Evolutionary conservation across 2,329 filamentous ascomycete species (phyloP), one percentile per base, ranked within the genome.

Genomic region (Huntiella bhutanensis): DNA sequence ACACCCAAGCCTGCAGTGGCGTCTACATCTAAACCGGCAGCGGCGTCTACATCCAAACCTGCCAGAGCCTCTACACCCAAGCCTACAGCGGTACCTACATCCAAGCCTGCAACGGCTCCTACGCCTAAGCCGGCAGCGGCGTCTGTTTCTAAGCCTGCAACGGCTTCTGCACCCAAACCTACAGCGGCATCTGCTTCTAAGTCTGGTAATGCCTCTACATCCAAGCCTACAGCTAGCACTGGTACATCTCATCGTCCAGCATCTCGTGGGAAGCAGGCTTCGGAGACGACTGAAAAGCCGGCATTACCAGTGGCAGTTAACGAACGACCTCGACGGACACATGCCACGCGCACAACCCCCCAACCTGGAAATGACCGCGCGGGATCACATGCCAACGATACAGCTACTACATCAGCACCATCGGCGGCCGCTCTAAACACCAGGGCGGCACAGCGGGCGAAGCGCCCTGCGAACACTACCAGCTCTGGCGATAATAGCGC

Each of bases 381-480:
- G 8, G 8, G 6, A 28, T 28, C 22, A 38, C 11, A 35, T 12
- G 33, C 7, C 35, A 19, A 16, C 35, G 10, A n/a, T 41, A 28
- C 40, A 10, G 19, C 16, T 17, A 19, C 40, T 11, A 33, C 56
- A 56, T 7, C 15, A n/a, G 33, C 32, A 11, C 12, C 33, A 6
- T 22, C 37, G 12, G 32, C 13, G 16, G 15, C 17, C 11, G 10
- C 28, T 22, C 10, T 19, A 10, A 41, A 63, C 63, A 47, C 63
- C 61, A 46, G 57, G 22, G 22, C 62, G n/a, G 67, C 62, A 53
- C 73, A 76, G 55, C 73, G 81, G 43, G 65, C 70, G 45, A 84
- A 80, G 62, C 67, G 77, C 48, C 81, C 81, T 40, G 80, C 78
- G 28, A 82, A 68, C 57, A 68, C 68, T 52, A 75, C 70, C 33